These are phyloP conservation scores for Fusarium sp. DNA, from an alignment of 2,329 filamentous ascomycete genomes.

Conservation along the genomic window DNA sequence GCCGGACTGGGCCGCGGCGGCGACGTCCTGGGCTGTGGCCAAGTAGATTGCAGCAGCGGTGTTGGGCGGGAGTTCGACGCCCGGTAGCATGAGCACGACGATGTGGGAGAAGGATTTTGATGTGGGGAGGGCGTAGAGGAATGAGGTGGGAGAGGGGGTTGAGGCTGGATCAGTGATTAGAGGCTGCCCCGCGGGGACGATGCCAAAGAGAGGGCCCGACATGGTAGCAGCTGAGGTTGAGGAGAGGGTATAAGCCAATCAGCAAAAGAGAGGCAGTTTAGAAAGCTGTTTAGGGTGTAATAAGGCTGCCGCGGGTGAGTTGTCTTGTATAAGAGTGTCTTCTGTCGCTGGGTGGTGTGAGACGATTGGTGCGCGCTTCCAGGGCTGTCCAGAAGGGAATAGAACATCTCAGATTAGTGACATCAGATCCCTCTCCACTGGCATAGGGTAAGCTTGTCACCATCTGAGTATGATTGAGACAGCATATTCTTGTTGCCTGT, in stretches of 20 bases:
- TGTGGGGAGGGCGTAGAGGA: conserved; percentile 68
- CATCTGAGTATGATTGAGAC: background rate
- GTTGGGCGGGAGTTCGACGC: conserved; percentile 78
- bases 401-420: conserved; percentile 29
- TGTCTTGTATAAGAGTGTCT: conserved; percentile 3
- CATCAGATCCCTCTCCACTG: conserved; percentile 21
- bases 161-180: conserved; percentile 70
- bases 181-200: conserved; percentile 73
- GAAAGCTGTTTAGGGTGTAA: background rate
- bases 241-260: too few relatives aligned
- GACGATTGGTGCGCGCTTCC: conserved; percentile 40
- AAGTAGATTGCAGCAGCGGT: conserved; percentile 94
- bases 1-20: conserved; percentile 58
- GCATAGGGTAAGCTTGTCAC: conserved; percentile 29
- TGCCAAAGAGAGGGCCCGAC: conserved; percentile 66
- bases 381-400: conserved; percentile 38
- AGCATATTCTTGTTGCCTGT: background rate
- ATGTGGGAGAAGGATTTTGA: conserved; percentile 80
- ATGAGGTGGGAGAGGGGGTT: conserved; percentile 68
- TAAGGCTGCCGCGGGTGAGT: background rate
- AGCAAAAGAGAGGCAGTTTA: background rate
- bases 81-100: conserved; percentile 90
- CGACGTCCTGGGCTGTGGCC: conserved; percentile 66
- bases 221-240: background rate
- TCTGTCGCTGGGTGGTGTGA: conserved; percentile 37